A percentile compares a stretch with the other conserved stretches of the same genome.
Evolutionary conservation across 345 rosid genomes (phyloP).

Genomic region (Passiflora organensis): DNA sequence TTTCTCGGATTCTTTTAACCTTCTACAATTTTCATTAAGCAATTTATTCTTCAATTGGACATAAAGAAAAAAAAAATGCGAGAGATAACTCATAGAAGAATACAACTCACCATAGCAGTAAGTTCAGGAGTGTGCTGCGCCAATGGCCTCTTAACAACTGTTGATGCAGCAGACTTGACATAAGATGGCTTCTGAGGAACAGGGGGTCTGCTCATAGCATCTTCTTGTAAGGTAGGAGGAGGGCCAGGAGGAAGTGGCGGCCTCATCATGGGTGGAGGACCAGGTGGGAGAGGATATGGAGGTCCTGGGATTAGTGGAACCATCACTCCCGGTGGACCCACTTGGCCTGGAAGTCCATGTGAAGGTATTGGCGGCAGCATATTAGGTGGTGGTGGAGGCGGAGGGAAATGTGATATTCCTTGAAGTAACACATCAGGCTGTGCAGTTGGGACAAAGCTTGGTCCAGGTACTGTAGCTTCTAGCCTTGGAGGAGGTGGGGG

Average conservation of each 20-base stretch:
- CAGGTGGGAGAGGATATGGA: slow-evolving; percentile 83
- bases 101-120: slow-evolving; percentile 85
- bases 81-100: no score
- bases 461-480: slow-evolving; percentile 46
- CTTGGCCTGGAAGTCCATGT: slow-evolving; percentile 46
- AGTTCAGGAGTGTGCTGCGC: slow-evolving; percentile 99
- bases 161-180: slow-evolving; percentile 95
- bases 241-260: slow-evolving; percentile 99
- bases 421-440: slow-evolving; percentile 63
- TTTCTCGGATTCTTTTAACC: no score
- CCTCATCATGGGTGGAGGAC: slow-evolving; percentile 86
- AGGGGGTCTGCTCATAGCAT: slow-evolving; percentile 40
- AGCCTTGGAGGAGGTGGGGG: slow-evolving; percentile 83
- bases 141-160: slow-evolving; percentile 92
- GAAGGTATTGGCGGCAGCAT: slow-evolving; percentile 45
- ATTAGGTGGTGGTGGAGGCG: slow-evolving; percentile 77
- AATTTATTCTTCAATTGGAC: not conserved
- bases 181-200: slow-evolving; percentile 85
- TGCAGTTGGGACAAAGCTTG: slow-evolving; percentile 34
- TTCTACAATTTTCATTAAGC: not conserved
- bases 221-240: slow-evolving; percentile 58
- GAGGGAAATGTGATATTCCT: slow-evolving; percentile 67
- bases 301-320: slow-evolving; percentile 70
- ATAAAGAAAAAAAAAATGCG: not conserved
- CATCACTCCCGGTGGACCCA: slow-evolving; percentile 56